Evolutionary conservation across 192 early-diverging fungal genomes (phyloP).

Genomic region (Nowakowskiella sp.): DNA sequence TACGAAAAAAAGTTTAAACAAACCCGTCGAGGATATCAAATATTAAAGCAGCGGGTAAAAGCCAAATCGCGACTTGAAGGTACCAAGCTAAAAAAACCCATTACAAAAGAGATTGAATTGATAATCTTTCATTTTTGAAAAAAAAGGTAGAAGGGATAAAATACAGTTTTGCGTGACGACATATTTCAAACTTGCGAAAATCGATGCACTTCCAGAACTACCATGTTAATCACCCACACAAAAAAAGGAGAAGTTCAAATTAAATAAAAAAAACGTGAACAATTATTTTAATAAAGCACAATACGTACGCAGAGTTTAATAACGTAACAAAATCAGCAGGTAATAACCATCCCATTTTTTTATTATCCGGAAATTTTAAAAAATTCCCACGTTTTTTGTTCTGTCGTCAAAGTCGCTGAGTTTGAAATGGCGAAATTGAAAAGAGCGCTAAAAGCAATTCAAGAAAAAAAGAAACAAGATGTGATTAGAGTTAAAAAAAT

Average conservation of each 20-base stretch:
- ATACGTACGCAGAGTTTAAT: conserved; percentile 73
- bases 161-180: conserved; percentile 19
- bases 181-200: conserved; percentile 27
- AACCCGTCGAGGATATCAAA: conserved; percentile 32
- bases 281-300: background rate
- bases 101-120: background rate
- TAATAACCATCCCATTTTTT: conserved; percentile 48
- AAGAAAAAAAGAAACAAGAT: too few species aligned
- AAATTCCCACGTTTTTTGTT: too few species aligned
- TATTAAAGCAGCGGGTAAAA: conserved; percentile 23
- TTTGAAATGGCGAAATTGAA: too few species aligned
- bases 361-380: background rate
- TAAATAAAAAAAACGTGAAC: background rate
- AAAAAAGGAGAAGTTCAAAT: background rate
- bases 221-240: conserved; percentile 22
- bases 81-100: conserved; percentile 13
- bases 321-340: conserved; percentile 82
- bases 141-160: background rate
- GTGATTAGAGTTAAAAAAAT: too few species aligned
- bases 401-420: too few species aligned
- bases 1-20: background rate
- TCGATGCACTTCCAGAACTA: conserved; percentile 65
- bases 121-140: background rate
- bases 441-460: too few species aligned
- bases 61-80: conserved; percentile 20